A percentile compares a stretch with the other conserved stretches of the same genome.
phyloP scores from a whole-genome alignment of 345 rosid species.

The Syzygium grande region DNA sequence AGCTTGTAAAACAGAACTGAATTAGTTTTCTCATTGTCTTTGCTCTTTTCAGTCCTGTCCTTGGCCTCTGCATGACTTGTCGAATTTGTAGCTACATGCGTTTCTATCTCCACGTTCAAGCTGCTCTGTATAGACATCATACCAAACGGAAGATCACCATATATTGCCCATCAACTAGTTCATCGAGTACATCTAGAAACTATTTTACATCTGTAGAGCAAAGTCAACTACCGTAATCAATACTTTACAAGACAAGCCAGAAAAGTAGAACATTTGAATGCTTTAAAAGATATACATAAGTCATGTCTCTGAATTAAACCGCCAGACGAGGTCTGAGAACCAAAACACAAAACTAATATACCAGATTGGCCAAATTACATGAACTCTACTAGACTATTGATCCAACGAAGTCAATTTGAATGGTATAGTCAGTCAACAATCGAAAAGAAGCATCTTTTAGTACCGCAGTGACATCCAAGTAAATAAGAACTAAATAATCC shows the following conservation, averaged over 20 bases:
- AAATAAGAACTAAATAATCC: neutral
- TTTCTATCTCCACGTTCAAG: neutral
- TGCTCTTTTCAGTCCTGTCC: constrained; percentile 16
- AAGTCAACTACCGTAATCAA: neutral
- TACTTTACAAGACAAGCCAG: neutral
- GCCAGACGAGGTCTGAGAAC: too few species aligned
- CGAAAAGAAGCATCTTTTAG: neutral
- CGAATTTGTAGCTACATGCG: neutral
- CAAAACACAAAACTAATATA: too few species aligned
- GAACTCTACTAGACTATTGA: too few species aligned
- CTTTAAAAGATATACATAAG: neutral
- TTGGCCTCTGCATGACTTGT: constrained; percentile 5
- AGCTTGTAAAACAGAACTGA: constrained; percentile 67
- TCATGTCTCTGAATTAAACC: too few species aligned
- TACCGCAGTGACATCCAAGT: neutral
- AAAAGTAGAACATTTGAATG: neutral
- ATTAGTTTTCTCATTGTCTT: constrained; percentile 38
- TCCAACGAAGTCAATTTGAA: too few species aligned
- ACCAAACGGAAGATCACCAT: neutral
- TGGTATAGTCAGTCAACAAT: neutral
- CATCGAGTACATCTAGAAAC: neutral
- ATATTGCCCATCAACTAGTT: neutral
- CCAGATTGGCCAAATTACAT: too few species aligned
- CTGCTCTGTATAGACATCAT: neutral
- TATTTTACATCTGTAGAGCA: neutral